Evolutionary conservation across 306 rosid genomes (phyloP), one percentile per base, ranked within the genome.

Genomic region (Purshia tridentata): DNA sequence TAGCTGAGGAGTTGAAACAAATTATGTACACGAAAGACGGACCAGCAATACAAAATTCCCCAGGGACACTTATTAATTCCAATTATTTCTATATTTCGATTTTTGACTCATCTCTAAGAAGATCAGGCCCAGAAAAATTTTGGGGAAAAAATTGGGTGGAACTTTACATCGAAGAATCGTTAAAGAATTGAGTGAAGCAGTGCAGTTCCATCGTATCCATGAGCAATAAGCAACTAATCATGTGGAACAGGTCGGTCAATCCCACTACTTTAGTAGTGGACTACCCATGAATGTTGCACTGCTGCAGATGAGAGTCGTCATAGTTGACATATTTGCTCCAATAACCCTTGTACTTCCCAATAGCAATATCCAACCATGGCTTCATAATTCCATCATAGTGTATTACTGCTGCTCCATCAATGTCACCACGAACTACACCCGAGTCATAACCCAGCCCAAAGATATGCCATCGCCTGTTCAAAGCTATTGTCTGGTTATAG

Each of bases 371-470:
- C 80, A 90, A 66, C 99, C 99, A 95, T 4, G 99, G 99, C 81
- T 95, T 95, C 86, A 91, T 85, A 46, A 87, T 84, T 76, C 99
- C 99, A 63, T 95, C 86, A 12, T 78, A 95, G 83, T 91, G 99
- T 77, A 95, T 84, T 57, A 95, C 97, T 4, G 97, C 98, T 50
- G 97, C 96, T 70, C 73, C 81, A 78, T 87, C 92, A 45, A 95
- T 82, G 72, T 77, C 73, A 3, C 73, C 73, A 69, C 47, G 83
- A 69, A 57, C 78, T 10, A 88, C 72, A 13, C 45, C 70, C 0
- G 88, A 73, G 70, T 91, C 83, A 44, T 84, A 83, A 80, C 98
- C 98, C 53, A 95, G 92, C 72, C 99, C 99, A 9, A 87, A 89
- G 74, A 81, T 47, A 40, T 90, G 98, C 99, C 99, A 92, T 78